phyloP scores from a whole-genome alignment of 2,329 filamentous ascomycete species.

The Colletotrichum noveboracense region DNA sequence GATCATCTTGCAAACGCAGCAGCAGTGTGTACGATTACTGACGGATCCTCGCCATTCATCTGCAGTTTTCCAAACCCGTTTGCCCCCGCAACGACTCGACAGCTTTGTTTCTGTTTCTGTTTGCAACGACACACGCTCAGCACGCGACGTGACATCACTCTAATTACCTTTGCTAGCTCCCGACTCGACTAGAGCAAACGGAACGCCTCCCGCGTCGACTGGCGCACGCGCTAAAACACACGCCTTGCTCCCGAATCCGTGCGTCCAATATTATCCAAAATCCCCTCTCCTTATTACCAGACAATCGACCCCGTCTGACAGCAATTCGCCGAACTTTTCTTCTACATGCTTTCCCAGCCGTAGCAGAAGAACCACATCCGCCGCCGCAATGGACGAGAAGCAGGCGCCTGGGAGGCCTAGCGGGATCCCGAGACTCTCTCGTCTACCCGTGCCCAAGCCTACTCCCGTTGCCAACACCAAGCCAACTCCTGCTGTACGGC shows the following conservation, averaged over 20 bases:
- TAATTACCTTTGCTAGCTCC: constrained; percentile 4
- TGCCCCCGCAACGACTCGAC: background rate
- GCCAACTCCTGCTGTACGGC: constrained; percentile 31
- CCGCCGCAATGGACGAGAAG: constrained; percentile 19
- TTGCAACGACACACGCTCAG: background rate
- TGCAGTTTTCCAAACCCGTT: background rate
- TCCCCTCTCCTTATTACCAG: background rate
- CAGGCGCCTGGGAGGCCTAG: constrained; percentile 24
- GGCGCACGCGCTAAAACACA: background rate
- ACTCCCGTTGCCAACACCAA: constrained; percentile 5
- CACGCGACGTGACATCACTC: background rate
- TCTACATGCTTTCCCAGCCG: background rate
- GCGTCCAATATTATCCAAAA: background rate
- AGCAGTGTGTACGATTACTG: background rate
- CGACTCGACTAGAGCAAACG: constrained; percentile 8
- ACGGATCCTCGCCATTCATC: background rate
- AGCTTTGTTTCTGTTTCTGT: background rate
- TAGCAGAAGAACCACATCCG: background rate
- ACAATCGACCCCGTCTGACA: background rate
- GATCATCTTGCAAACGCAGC: background rate
- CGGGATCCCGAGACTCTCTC: constrained; percentile 42
- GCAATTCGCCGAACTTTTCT: background rate
- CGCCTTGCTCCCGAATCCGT: background rate
- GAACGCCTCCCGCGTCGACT: background rate
- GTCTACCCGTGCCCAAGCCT: constrained; percentile 40